phyloP scores from a whole-genome alignment of 495 filamentous ascomycete species.

The Lindgomyces ingoldianus region DNA sequence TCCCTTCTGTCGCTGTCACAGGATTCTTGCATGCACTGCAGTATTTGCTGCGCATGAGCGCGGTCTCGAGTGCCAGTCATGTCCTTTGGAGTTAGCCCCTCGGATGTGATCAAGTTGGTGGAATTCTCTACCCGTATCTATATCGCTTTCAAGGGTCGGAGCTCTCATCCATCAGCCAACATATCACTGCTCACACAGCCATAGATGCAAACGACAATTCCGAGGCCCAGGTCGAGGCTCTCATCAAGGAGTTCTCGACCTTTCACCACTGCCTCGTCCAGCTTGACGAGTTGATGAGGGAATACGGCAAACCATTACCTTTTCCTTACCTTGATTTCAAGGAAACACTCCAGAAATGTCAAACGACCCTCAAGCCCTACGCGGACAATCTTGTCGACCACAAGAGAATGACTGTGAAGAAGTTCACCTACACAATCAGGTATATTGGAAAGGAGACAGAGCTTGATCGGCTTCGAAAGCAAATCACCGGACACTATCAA shows the following conservation, averaged over 20 bases:
- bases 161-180: neutral
- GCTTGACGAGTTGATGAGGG: slow-evolving; percentile 26
- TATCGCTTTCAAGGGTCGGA: slow-evolving; percentile 26
- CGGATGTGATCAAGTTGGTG: slow-evolving; percentile 30
- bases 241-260: slow-evolving; percentile 21
- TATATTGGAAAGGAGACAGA: slow-evolving; percentile 33
- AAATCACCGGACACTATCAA: slow-evolving; percentile 27
- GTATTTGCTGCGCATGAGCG: slow-evolving; percentile 22
- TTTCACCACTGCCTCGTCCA: slow-evolving; percentile 30
- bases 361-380: slow-evolving; percentile 30
- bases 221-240: slow-evolving; percentile 20
- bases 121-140: slow-evolving; percentile 27
- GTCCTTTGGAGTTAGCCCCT: slow-evolving; percentile 30
- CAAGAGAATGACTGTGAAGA: slow-evolving; percentile 19
- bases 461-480: slow-evolving; percentile 20
- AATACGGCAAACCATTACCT: slow-evolving; percentile 30
- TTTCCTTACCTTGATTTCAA: slow-evolving; percentile 27
- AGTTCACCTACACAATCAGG: slow-evolving; percentile 20
- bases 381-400: slow-evolving; percentile 24
- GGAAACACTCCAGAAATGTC: slow-evolving; percentile 25
- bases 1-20: neutral
- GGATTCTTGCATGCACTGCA: slow-evolving; percentile 21
- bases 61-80: slow-evolving; percentile 21
- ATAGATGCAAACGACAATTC: slow-evolving; percentile 34
- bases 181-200: neutral